Evolutionary conservation across 2,329 filamentous ascomycete species (phyloP), one percentile per base, ranked within the genome.

Genomic region (Ambrosiella cleistominuta): DNA sequence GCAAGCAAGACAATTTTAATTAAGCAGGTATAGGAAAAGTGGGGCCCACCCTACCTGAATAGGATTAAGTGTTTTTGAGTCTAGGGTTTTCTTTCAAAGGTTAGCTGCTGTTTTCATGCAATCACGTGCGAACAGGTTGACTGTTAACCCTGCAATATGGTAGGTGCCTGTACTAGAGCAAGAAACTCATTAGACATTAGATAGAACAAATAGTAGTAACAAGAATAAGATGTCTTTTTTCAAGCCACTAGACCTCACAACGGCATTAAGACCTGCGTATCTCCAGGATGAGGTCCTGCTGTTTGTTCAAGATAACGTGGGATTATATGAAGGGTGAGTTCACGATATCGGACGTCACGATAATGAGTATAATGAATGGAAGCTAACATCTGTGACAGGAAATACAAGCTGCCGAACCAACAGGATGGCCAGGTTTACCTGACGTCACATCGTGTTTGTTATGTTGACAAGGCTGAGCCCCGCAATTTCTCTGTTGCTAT

Each of bases 221-320:
- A 27, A 27, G 2, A 27, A 27, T 27, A 27, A 27, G 27, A 27
- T 27, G 27, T 27, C 27, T 27, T 95, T 95, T 80, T 78, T 96
- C 77, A 91, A 94, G 78, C 82, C 86, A 66, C 80, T 97, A 70
- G 91, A 98, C 73, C 81, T 98, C 67, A 98, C 93, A 60, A 95
- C 91, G 74, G 93, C 93, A 68, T 80, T 96, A 68, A 86, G 93
- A 76, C 93, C 93, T 66, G 86, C 85, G 62, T 85, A 96, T 69
- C 80, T 95, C 64, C 86, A 88, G 67, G 93, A 96, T 76, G 93
- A 98, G 78, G 86, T 88, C 64, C 77, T 97, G 57, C 79, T 98
- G 61, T 97, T 95, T 72, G 91, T 98, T 60, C 91, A 97, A 74
- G 90, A 97, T 76, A 90, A 88, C 70, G 90, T 98, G 66, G 93